Base-by-base conservation (phyloP, 139 green algal genomes). In the Marvania coccoides region DNA sequence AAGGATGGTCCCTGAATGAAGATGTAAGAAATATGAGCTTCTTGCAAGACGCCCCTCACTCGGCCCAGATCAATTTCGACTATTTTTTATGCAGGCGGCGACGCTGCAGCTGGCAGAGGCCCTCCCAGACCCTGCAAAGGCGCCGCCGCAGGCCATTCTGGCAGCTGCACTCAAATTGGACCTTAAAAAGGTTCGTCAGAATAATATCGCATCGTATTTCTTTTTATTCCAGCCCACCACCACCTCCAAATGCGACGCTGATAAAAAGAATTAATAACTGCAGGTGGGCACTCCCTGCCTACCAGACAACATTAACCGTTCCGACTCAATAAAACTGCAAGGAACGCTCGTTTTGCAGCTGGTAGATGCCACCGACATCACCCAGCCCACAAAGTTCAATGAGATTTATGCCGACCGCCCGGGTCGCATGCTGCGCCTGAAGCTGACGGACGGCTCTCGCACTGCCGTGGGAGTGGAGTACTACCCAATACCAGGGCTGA, bases 391-490 rank as follows among this genome's bases (percentile, higher is more conserved):
- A 5, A 64, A 64, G 30, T 71, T 48, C 39, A 24, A 39, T 36
- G 23, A 4, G 45, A 46, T 48, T 35, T 19, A 10, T n/a, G 14
- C 12, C 9, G 60, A 60, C n/a, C 46, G 31, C 37, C 64, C 64
- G 34, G 61, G 60, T 5, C 46, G 63, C 2, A 59, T 76, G n/a
- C 51, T 76, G 24, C 38, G 60, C 19, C 36, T 76, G 28, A 58
- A 39, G 34, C 36, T 76, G 15, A 76, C 69, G 4, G 69, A 76
- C n/a, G 69, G 69, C 45, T 10, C 6, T 9, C 23, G 35, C 24
- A 58, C 36, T 13, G 69, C 59, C 54, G 47, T 58, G 35, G 69
- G 63, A 28, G 26, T 76, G 1, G 69, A 76, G 53, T 66, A 57
- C 30, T 13, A 34, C 19, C 47, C 47, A 0, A 14, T 76, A 31